Base-by-base conservation (phyloP, 306 rosid genomes). In the Lathyrus sativus region DNA sequence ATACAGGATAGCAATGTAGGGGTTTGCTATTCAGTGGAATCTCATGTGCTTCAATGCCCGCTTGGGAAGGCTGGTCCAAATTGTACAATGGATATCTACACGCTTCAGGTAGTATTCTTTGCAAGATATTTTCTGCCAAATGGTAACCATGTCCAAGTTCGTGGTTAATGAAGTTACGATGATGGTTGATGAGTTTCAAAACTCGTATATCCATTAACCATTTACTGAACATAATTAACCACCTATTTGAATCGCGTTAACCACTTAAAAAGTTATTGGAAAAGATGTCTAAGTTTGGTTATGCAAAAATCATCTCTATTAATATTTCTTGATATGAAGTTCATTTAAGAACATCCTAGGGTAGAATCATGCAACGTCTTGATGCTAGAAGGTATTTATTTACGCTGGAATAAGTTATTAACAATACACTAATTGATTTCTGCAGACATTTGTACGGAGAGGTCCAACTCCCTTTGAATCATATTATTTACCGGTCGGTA, bases 391-490 rank as follows among this genome's bases (percentile, higher is more conserved):
- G 56, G 56, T 50, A 83, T 68, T 54, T 74, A 80, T 35, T 7
- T 67, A 68, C 13, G 19, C 75, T 55, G 41, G 54, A 74, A 64
- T 75, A 65, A 78, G 70, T 82, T 76, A 80, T 76, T 86, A 79
- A 78, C 65, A 41, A 12, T 15, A 85, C 71, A 67, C 65, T 60
- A 83, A 83, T 91, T 81, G 75, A 78, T 87, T 74, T 80, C 80
- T 85, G 93, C 95, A 93, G 99, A 91, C 95, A 26, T 77, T 84
- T 51, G 77, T 90, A 50, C 76, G 95, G 78, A 87, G 73, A 76
- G 82, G 83, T 65, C 68, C 86, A 64, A 68, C 75, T 54, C 85
- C 89, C 50, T 90, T 93, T 71, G 96, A 85, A 80, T 86, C 97
- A 37, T 95, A 84, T 81, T 95, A 85, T 84, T 75, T 95, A 75